These are phyloP conservation scores for Spergularia bocconei DNA, from an alignment of 148 eudicot genomes.

Conservation along the genomic window DNA sequence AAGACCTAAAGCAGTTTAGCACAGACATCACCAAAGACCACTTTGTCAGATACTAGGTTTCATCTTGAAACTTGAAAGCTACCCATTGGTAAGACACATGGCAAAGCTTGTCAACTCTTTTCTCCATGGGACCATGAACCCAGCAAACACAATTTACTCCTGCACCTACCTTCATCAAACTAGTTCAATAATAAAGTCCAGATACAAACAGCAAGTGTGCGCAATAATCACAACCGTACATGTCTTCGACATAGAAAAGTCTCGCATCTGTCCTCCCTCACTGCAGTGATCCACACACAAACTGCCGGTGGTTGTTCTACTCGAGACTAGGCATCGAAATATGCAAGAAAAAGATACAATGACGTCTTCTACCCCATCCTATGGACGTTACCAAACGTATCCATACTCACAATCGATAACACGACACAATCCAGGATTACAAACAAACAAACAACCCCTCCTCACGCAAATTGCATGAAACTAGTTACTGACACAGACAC, in stretches of 20 bases:
- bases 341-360: background rate
- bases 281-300: background rate
- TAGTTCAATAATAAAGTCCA: background rate
- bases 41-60: no score
- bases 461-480: slow-evolving; percentile 33
- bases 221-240: background rate
- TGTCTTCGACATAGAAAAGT: background rate
- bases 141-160: background rate
- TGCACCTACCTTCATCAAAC: slow-evolving; percentile 4
- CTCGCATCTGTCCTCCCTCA: background rate
- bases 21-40: background rate
- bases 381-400: slow-evolving; percentile 12
- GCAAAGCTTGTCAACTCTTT: background rate
- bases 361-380: background rate
- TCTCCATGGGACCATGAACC: slow-evolving; percentile 3
- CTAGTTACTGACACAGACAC: slow-evolving; percentile 17
- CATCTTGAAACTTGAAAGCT: no score
- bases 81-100: background rate
- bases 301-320: no score
- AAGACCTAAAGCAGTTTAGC: background rate
- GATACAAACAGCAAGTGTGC: background rate
- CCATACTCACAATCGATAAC: slow-evolving; percentile 26
- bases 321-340: background rate
- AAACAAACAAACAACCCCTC: slow-evolving; percentile 21
- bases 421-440: slow-evolving; percentile 27